phyloP scores from a whole-genome alignment of 2,329 filamentous ascomycete genomes.

The Aspergillus thermomutatus region DNA sequence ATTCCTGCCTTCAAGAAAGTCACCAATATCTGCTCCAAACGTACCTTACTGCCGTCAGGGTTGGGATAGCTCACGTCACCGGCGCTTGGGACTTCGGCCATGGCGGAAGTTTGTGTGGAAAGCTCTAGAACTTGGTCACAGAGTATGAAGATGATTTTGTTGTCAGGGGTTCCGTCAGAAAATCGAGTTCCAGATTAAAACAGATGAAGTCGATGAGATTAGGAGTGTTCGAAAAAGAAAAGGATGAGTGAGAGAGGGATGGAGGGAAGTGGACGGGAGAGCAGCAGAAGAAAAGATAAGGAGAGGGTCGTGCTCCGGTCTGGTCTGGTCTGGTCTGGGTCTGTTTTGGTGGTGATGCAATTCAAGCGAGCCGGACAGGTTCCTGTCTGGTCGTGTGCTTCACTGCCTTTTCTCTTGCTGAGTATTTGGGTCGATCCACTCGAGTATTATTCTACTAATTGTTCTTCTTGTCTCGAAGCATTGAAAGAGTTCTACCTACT shows the following conservation, averaged over 20 bases:
- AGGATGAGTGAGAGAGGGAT: constrained; percentile 6
- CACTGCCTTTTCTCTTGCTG: background rate
- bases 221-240: constrained; percentile 4
- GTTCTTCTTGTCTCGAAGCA: background rate
- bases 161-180: constrained; percentile 6
- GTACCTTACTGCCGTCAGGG: constrained; percentile 39
- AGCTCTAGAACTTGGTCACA: constrained; percentile 7
- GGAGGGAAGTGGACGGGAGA: constrained; percentile 4
- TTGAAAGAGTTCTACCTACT: background rate
- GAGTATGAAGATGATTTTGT: constrained; percentile 7
- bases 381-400: constrained; percentile 15
- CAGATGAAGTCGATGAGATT: constrained; percentile 6
- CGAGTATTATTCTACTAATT: background rate
- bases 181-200: background rate
- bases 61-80: constrained; percentile 39
- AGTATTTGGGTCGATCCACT: background rate
- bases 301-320: background rate
- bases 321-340: background rate
- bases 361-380: constrained; percentile 15
- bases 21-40: constrained; percentile 3
- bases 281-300: constrained; percentile 13
- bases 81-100: constrained; percentile 26
- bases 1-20: background rate
- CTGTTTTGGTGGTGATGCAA: constrained; percentile 8
- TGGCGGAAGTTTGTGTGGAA: constrained; percentile 23